Base-by-base conservation (phyloP, 148 eudicot species). In the Cornus florida region DNA sequence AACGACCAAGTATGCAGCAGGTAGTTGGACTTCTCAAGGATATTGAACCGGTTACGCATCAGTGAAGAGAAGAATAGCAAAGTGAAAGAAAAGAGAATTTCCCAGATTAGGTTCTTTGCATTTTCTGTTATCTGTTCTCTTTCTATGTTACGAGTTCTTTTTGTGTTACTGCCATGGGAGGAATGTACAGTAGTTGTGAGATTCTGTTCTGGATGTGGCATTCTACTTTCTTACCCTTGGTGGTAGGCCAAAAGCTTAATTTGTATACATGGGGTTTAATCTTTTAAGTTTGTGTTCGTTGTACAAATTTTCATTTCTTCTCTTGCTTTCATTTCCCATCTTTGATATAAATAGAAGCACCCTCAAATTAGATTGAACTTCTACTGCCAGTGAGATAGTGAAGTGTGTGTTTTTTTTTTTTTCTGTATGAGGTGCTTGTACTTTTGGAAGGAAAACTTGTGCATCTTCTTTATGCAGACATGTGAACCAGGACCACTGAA, bases 1-100 rank as follows among this genome's bases (percentile, higher is more conserved):
- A 88, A 79, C 75, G 93, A 43, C 93, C 93, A 10, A 88, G 85
- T 73, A 90, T 90, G 93, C 93, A 90, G 11, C 93, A 90, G 81
- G 87, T 88, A 22, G 91, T 90, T 28, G 91, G 91, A 33, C 86
- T 90, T 43, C 86, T 90, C 16, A 90, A 90, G 86, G 93, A 90
- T 77, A 87, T 90, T 38, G 93, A 86, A 78, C 86, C 86, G n/a
- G 31, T 8, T 73, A 43, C 24, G 4, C 14, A 38, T 38, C 53
- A 74, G 68, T 68, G 69, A 48, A 17, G 82, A 43, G 28, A 28
- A 28, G 28, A 28, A 28, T 28, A 28, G 28, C 48, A 43, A 6
- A 9, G 48, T 43, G 9, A 43, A 43, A 43, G 48, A 56, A 68
- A 38, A 28, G 22, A 72, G 10, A 70, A 81, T 38, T 64, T 28